phyloP scores from a whole-genome alignment of 352 stramenopile species.

The Thraustochytrium striatum region DNA sequence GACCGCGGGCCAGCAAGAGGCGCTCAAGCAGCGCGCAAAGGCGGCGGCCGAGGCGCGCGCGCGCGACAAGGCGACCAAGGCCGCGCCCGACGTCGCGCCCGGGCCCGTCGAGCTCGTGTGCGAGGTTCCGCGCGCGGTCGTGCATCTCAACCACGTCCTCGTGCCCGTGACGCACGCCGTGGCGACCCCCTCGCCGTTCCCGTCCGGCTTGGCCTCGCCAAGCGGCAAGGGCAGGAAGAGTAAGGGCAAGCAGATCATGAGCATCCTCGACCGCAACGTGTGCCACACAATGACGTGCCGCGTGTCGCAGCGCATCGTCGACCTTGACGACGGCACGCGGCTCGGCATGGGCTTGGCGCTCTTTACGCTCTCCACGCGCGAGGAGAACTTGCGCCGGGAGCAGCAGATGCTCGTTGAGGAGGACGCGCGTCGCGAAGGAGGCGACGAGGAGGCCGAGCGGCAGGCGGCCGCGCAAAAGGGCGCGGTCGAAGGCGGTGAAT shows the following conservation, averaged over 20 bases:
- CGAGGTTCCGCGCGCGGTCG: slow-evolving; percentile 1
- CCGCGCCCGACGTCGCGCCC: background rate
- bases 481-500: background rate
- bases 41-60: background rate
- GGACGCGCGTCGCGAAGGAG: slow-evolving; percentile 2
- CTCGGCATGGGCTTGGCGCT: slow-evolving; percentile 15
- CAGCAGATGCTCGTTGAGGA: background rate
- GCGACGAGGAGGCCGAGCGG: background rate
- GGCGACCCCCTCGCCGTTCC: background rate
- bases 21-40: background rate
- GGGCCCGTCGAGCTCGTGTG: background rate
- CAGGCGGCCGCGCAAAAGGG: background rate
- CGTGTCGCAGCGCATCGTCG: background rate
- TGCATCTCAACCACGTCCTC: background rate
- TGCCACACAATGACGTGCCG: background rate
- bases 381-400: background rate
- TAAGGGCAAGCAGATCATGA: background rate
- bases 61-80: background rate
- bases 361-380: background rate
- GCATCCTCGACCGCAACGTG: background rate
- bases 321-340: background rate
- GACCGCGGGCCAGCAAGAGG: background rate
- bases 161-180: background rate
- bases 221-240: background rate
- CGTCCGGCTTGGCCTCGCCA: background rate